Percentiles rank a stretch among this genome's conserved stretches.
These are phyloP conservation scores for Tricholoma terreum DNA, from an alignment of 768 basidiomycete genomes.

Conservation along the genomic window DNA sequence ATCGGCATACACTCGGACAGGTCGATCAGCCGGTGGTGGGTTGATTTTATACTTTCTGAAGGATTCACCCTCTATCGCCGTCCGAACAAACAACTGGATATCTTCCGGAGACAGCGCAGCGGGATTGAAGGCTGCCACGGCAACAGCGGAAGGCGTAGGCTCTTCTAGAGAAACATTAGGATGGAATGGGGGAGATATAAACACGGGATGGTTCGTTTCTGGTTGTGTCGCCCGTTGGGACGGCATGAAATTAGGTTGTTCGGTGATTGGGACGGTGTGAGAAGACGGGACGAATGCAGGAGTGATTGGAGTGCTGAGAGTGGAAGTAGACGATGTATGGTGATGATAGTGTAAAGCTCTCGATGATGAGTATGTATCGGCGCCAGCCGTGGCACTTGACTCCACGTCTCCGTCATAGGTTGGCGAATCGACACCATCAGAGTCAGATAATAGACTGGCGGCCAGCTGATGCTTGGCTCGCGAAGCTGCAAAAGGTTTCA, in stretches of 20 bases:
- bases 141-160: conserved; percentile 38
- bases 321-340: conserved; percentile 47
- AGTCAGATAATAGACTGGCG: conserved; percentile 57
- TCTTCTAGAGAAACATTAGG: conserved; percentile 30
- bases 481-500: conserved; percentile 25
- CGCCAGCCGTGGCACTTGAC: conserved; percentile 62
- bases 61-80: conserved; percentile 69
- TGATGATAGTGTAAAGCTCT: conserved; percentile 32
- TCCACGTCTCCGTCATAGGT: conserved; percentile 92
- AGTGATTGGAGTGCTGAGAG: conserved; percentile 44
- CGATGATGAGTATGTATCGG: conserved; percentile 36
- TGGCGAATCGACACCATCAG: conserved; percentile 77
- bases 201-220: conserved; percentile 29
- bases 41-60: conserved; percentile 79
- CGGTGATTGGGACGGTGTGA: conserved; percentile 21
- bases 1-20: conserved; percentile 91
- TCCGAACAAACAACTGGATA: conserved; percentile 72
- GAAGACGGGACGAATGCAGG: conserved; percentile 22
- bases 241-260: conserved; percentile 21
- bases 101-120: conserved; percentile 70
- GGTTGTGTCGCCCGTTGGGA: conserved; percentile 15
- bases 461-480: conserved; percentile 52
- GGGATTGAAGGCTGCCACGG: conserved; percentile 52
- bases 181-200: conserved; percentile 32
- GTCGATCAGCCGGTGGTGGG: conserved; percentile 73